Conservation (phyloP, 768 basidiomycete genomes). For the Fomitopsis pulvina region DNA sequence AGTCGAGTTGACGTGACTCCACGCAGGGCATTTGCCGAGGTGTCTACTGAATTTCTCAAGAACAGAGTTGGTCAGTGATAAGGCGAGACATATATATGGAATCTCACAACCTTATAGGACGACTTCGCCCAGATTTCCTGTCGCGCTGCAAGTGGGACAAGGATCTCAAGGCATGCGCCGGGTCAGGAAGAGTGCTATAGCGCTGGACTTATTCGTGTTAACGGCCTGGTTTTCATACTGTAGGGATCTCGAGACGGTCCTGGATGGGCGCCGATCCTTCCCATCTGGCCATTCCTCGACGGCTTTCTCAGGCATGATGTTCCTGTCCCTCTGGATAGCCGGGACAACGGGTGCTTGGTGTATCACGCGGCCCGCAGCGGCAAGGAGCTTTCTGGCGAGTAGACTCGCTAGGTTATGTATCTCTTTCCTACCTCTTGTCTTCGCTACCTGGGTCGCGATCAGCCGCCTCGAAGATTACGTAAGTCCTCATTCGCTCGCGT, state of each 20-base stretch:
- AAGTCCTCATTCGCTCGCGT: slow-evolving; percentile 20
- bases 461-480: slow-evolving; percentile 63
- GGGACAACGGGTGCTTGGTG: slow-evolving; percentile 60
- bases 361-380: slow-evolving; percentile 31
- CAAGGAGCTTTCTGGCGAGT: slow-evolving; percentile 36
- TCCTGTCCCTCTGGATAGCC: slow-evolving; percentile 55
- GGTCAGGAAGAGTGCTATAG: slow-evolving; percentile 29
- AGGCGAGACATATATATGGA: neutral
- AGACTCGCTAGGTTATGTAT: slow-evolving; percentile 39
- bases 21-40: slow-evolving; percentile 36
- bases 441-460: slow-evolving; percentile 56
- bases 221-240: neutral
- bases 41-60: slow-evolving; percentile 48
- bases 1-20: neutral
- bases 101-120: slow-evolving; percentile 19
- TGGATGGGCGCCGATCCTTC: slow-evolving; percentile 54
- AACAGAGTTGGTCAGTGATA: slow-evolving; percentile 45
- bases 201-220: neutral
- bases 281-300: slow-evolving; percentile 67
- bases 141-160: slow-evolving; percentile 58
- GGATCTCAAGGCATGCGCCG: slow-evolving; percentile 41
- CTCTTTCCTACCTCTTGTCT: slow-evolving; percentile 47
- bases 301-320: slow-evolving; percentile 60
- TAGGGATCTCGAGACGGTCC: slow-evolving; percentile 29
- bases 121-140: slow-evolving; percentile 63